Base-by-base conservation (phyloP, 2,329 filamentous ascomycete species). In the Simplicillium sp. region DNA sequence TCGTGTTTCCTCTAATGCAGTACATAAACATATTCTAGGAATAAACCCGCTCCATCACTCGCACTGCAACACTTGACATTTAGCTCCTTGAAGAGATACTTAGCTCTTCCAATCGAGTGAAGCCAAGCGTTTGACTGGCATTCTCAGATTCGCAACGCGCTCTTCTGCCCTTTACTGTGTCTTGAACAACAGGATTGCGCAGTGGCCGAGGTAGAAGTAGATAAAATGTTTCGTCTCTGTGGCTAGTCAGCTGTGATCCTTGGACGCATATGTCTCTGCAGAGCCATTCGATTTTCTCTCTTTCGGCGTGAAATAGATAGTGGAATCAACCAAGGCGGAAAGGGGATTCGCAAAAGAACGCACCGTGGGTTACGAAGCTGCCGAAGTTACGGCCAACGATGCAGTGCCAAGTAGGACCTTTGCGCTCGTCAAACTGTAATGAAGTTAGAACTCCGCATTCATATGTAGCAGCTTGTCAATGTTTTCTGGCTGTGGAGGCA, bases 141-240 rank as follows among this genome's bases (percentile, higher is more conserved):
- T 25, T 25, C 9, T 25, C 20, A 25, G 20, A 25, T 25, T 25
- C 9, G 9, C 5, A 25, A 25, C 6, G 20, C 20, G 5, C 20
- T 25, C 12, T 11, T 33, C 15, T 7, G 12, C 12, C 31, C 37
- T 37, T 59, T 80, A 97, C 78, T 96, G 90, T 33, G 92, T 98
- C 77, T 98, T 98, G 80, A 97, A 98, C 40, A 98, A 81, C 42
- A 98, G 77, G 60, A 98, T 97, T 45, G 92, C 92, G 65, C 88
- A 96, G 73, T 97, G 92, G 41, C 92, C 92, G 45, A 98, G 84
- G 71, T 98, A 98, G 72, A 98, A 98, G 72, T 98, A 98, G 63
- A 98, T 96, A 72, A 98, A 98, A 67, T 98, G 92, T 71, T 97
- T 97, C 20, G 92, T 97, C 66, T 97, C 92, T 96, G 68, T 31